Base-by-base conservation (phyloP, 2,329 filamentous ascomycete genomes). In the Amphichorda felina region DNA sequence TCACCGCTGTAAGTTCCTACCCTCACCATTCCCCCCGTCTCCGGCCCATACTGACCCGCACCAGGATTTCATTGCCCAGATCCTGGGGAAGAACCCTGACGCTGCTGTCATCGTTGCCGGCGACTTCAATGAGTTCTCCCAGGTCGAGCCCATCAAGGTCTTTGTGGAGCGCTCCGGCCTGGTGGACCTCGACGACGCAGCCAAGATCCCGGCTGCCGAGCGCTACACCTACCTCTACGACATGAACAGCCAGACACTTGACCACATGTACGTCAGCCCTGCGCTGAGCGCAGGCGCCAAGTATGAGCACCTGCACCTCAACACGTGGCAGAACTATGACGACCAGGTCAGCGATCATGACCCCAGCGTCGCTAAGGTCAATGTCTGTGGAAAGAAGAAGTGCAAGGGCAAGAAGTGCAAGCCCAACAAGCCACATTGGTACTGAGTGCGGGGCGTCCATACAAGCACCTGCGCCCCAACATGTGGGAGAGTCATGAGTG, bases 71-170 rank as follows among this genome's bases (percentile, higher is more conserved):
- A 63, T 79, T 36, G 54, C 62, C 2, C 38, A 70, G 38, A 75
- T 85, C 43, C 65, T 82, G 15, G 51, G 59, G 7, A 47, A 65
- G 28, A 70, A 82, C 53, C 50, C 60, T 9, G 55, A 66, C 13
- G 78, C 79, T 0, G 61, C 60, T 17, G 52, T 85, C 43, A 66
- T 84, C 40, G 57, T 65, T 3, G 69, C 72, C 0, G 80, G 80
- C 18, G 80, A 85, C 56, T 84, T 79, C 51, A 84, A 85, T 61
- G 80, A 85, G 52, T 84, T 81, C 50, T 51, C 68, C 5, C 76
- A 77, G 41, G 77, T 75, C 8, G 47, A 64, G 50, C 78, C 79
- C 2, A 53, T 83, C 33, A 51, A 63, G 40, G 57, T 57, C 2
- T 81, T 83, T 42, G 48, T 59, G 2, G 41, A 53, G 4, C 57